phyloP scores from a whole-genome alignment of 192 early-diverging fungal genomes.

The Coemansia sp. region DNA sequence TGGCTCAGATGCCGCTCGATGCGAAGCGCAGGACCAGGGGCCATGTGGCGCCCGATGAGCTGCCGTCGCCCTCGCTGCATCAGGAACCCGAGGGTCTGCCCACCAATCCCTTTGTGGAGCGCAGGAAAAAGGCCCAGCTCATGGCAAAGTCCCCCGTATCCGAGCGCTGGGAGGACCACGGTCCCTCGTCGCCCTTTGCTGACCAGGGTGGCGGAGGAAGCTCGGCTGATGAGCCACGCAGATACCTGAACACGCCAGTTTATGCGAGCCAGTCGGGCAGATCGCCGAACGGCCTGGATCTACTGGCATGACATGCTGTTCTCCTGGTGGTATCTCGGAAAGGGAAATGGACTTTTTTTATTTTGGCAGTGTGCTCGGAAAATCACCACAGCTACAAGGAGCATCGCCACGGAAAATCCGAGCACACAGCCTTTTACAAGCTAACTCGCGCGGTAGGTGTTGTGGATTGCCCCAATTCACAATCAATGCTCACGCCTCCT shows the following conservation, averaged over 20 bases:
- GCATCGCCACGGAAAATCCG: not conserved
- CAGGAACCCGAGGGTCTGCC: conserved; percentile 12
- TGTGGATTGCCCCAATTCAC: not conserved
- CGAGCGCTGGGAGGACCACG: conserved; percentile 24
- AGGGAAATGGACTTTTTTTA: not conserved
- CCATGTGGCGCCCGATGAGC: conserved; percentile 19
- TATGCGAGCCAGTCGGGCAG: conserved; percentile 35
- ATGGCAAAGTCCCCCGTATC: conserved; percentile 1
- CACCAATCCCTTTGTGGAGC: conserved; percentile 46
- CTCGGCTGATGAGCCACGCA: conserved; percentile 45
- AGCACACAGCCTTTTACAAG: not conserved
- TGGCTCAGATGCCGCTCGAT: conserved; percentile 26
- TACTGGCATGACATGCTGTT: conserved; percentile 10
- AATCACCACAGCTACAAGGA: too few relatives aligned
- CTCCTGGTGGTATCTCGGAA: not conserved
- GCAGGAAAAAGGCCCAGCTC: conserved; percentile 26
- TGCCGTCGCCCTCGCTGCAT: conserved; percentile 14
- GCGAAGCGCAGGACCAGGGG: conserved; percentile 15
- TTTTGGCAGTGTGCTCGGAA: not conserved
- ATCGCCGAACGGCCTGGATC: conserved; percentile 12
- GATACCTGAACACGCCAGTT: conserved; percentile 41
- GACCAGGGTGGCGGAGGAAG: conserved; percentile 18
- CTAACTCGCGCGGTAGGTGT: not conserved
- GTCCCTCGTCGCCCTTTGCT: conserved; percentile 17
- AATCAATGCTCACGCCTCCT: not conserved